phyloP scores from a whole-genome alignment of 2,329 filamentous ascomycete species.

The Scopulariopsis brevicaulis region DNA sequence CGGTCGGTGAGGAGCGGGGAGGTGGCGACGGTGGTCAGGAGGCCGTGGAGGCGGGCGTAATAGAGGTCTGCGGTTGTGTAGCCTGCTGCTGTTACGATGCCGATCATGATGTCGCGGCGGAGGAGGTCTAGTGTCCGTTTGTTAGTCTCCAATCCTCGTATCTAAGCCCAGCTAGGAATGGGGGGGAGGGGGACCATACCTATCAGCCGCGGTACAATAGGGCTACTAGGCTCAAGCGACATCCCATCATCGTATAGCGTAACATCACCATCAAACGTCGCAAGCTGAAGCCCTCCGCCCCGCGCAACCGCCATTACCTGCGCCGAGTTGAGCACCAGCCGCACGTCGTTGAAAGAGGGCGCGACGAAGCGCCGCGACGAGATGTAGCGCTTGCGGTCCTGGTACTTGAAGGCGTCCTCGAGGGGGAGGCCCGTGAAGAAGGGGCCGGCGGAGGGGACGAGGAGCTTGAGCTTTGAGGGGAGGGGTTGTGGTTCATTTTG shows the following conservation, averaged over 20 bases:
- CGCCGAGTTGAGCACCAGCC: conserved; percentile 86
- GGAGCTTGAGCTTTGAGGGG: conserved; percentile 81
- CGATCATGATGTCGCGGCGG: conserved; percentile 67
- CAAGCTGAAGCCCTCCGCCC: conserved; percentile 57
- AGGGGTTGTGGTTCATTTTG: conserved; percentile 53
- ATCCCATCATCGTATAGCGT: conserved; percentile 90
- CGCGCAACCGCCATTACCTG: conserved; percentile 86
- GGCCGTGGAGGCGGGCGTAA: conserved; percentile 74
- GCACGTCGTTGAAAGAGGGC: conserved; percentile 93
- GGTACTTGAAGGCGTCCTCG: conserved; percentile 82
- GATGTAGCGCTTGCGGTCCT: conserved; percentile 77
- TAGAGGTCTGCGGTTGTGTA: conserved; percentile 84
- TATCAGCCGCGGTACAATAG: conserved; percentile 58
- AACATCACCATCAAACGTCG: conserved; percentile 96
- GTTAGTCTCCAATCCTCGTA: neutral
- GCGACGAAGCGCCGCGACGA: conserved; percentile 87
- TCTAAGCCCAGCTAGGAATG: too few relatives aligned
- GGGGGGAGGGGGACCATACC: conserved; percentile 17
- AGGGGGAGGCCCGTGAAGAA: conserved; percentile 87
- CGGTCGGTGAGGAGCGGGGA: conserved; percentile 46
- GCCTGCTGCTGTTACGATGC: conserved; percentile 92
- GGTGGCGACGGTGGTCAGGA: conserved; percentile 65
- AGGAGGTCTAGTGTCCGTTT: conserved; percentile 48
- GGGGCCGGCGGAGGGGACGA: conserved; percentile 82
- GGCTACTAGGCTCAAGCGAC: conserved; percentile 62